Base-by-base conservation (phyloP, 495 filamentous ascomycete genomes). In the Trichocladium antarcticum region DNA sequence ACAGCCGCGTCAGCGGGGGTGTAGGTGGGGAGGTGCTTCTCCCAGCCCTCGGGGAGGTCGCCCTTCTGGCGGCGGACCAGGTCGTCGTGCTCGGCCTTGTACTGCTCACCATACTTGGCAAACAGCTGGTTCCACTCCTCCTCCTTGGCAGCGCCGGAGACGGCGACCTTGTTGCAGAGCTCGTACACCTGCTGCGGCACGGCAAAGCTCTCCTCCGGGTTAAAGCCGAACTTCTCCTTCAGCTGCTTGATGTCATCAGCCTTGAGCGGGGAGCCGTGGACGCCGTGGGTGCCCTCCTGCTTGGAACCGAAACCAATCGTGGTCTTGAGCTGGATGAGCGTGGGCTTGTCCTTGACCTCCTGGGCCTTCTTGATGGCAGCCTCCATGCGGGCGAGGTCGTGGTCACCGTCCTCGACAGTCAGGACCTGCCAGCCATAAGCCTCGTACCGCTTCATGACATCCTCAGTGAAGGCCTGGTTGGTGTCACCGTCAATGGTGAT, bases 271-370 rank as follows among this genome's bases (percentile, higher is more conserved):
- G 87, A 86, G 54, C 92, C 92, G 77, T 99, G 92, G 50, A 99
- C 92, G 65, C 85, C 86, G 62, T 84, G 81, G 58, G 93, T 97
- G 60, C 93, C 93, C 71, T 90, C 78, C 45, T 90, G 77, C 74
- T 85, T 80, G 58, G 92, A 99, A 56, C 92, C 92, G 73, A 84
- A 99, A 64, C 92, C 92, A 63, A 99, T 99, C 67, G 85, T 99
- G 61, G 92, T 99, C 56, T 82, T 92, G 50, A 99, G 82, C 74
- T 92, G 89, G 76, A 99, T 97, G 57, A 97, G 74, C 42, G 92
- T 83, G 48, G 92, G 92, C 82, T 95, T 99, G 76, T 97, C 80
- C 62, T 75, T 97, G 71, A 94, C 85, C 47, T 81, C 74, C 75
- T 90, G 79, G 61, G 79, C 81, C 71, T 84, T 76, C 69, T 81